A percentile compares a stretch with the other conserved stretches of the same genome.
Evolutionary conservation across 2,329 filamentous ascomycete species (phyloP).

Genomic region (Plectosphaerella cucumerina): DNA sequence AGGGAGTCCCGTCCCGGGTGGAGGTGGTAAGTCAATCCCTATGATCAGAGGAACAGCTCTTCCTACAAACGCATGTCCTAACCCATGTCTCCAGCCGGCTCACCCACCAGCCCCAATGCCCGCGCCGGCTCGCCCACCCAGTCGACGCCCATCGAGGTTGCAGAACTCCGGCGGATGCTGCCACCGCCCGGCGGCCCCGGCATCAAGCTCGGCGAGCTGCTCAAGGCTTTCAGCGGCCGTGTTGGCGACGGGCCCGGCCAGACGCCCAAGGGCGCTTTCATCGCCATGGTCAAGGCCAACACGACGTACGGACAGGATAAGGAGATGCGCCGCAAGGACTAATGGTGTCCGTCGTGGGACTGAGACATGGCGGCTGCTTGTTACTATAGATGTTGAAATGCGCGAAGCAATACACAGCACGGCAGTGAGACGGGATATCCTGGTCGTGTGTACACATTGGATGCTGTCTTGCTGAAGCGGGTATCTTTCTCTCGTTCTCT

Average conservation of each 20-base stretch:
- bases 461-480: neutral
- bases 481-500: neutral
- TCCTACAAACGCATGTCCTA: neutral
- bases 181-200: slow-evolving; percentile 40
- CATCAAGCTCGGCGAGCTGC: slow-evolving; percentile 49
- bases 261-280: slow-evolving; percentile 52
- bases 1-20: slow-evolving; percentile 51
- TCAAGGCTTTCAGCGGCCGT: slow-evolving; percentile 49
- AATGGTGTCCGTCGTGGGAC: slow-evolving; percentile 2
- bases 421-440: neutral
- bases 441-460: neutral
- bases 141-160: slow-evolving; percentile 35
- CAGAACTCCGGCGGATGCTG: slow-evolving; percentile 51
- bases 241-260: slow-evolving; percentile 47
- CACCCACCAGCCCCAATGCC: slow-evolving; percentile 11
- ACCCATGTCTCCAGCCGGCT: slow-evolving; percentile 3
- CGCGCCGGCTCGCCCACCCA: slow-evolving; percentile 27
- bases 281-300: slow-evolving; percentile 53
- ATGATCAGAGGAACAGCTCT: slow-evolving; percentile 3
- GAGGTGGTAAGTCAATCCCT: slow-evolving; percentile 28
- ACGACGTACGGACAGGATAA: slow-evolving; percentile 53
- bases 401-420: neutral
- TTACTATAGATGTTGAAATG: neutral
- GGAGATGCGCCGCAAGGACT: slow-evolving; percentile 38
- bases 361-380: neutral